phyloP scores from a whole-genome alignment of 1,284 basidiomycete genomes.

The Albatrellus sp. region DNA sequence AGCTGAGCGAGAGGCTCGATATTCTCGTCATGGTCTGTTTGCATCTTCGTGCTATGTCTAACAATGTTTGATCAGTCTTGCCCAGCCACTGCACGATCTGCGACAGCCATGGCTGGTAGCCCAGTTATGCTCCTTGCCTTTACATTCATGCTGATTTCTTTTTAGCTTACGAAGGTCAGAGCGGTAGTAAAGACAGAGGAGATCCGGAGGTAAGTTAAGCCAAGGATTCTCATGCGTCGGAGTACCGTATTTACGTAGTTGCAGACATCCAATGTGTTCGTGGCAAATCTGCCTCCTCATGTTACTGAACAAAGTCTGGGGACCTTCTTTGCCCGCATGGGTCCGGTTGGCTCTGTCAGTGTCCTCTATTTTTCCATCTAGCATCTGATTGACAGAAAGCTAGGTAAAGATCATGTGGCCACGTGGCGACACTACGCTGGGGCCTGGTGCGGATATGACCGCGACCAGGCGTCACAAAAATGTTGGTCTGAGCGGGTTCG shows the following conservation, averaged over 20 bases:
- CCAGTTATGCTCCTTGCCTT: neutral
- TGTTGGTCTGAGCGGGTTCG: conserved; percentile 81
- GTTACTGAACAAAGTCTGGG: conserved; percentile 80
- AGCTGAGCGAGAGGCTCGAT: conserved; percentile 75
- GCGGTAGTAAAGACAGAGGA: conserved; percentile 78
- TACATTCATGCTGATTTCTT: neutral
- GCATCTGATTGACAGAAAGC: neutral
- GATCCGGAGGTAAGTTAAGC: conserved; percentile 54
- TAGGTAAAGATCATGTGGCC: conserved; percentile 97
- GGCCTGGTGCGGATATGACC: conserved; percentile 67
- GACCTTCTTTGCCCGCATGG: conserved; percentile 68
- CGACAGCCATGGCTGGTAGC: conserved; percentile 77
- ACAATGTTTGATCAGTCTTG: neutral
- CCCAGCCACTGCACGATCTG: conserved; percentile 46
- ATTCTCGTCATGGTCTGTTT: conserved; percentile 54
- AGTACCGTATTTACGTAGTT: neutral
- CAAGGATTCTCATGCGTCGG: neutral
- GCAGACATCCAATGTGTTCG: conserved; percentile 89
- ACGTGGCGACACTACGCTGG: conserved; percentile 45
- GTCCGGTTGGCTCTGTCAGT: conserved; percentile 27
- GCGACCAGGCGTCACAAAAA: conserved; percentile 53
- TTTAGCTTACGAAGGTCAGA: conserved; percentile 73
- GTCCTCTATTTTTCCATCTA: neutral
- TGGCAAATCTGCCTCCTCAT: conserved; percentile 78
- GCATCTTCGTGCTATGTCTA: conserved; percentile 4